phyloP scores from a whole-genome alignment of 225 moss, liverwort and hornwort species.

The Takakia lepidozioides region DNA sequence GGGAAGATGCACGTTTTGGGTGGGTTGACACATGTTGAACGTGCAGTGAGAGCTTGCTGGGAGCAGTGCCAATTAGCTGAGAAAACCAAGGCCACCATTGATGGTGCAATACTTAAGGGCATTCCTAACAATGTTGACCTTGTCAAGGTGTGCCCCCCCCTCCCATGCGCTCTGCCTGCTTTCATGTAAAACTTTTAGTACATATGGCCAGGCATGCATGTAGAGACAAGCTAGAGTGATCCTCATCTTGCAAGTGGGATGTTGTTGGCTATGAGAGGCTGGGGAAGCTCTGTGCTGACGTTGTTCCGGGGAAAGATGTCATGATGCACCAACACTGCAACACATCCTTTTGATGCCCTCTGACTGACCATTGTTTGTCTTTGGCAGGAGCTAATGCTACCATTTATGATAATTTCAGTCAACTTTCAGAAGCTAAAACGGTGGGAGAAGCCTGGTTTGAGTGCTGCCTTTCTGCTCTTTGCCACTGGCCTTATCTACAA shows the following conservation, averaged over 20 bases:
- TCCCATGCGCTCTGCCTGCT: no score
- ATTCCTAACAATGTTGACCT: slow-evolving; percentile 87
- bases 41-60: slow-evolving; percentile 61
- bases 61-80: slow-evolving; percentile 64
- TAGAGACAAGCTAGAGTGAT: no score
- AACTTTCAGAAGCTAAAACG: slow-evolving; percentile 56
- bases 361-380: no score
- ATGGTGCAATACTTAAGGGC: slow-evolving; percentile 75
- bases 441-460: slow-evolving; percentile 85
- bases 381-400: slow-evolving; percentile 77
- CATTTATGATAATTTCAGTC: slow-evolving; percentile 57
- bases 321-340: no score
- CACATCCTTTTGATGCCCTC: no score
- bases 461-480: slow-evolving; percentile 53
- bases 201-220: no score
- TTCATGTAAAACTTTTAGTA: no score
- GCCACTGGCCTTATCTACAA: slow-evolving; percentile 68
- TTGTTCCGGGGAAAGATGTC: no score
- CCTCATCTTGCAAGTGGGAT: no score
- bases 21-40: slow-evolving; percentile 72
- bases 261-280: no score
- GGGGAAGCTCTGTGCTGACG: no score
- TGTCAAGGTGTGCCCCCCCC: no score
- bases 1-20: slow-evolving; percentile 87
- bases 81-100: slow-evolving; percentile 83